Evolutionary conservation across 75 land plant species (phyloP), one percentile per base, ranked within the genome.

Genomic region (Larix kaempferi): DNA sequence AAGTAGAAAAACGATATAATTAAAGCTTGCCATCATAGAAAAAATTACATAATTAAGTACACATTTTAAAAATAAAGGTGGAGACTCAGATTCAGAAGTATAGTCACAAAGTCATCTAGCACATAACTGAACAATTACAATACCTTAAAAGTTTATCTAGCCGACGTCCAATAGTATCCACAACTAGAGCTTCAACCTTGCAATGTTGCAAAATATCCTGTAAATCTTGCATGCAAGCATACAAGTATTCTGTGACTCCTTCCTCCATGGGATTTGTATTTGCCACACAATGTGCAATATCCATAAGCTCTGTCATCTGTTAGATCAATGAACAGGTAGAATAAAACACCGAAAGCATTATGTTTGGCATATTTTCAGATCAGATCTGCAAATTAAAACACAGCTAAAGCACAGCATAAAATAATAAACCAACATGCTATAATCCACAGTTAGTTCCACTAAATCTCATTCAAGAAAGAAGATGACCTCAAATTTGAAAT

Each of bases 101-200:
- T 39, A 41, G 14, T 69, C 52, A 2, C 52, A 69, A 69, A 49
- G 11, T 49, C 72, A 69, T 69, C 35, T 17, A 69, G 13, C n/a
- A 69, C 72, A 69, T 69, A 22, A 11, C 39, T 8, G 49, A 41
- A 3, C 23, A 21, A 69, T n/a, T 69, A 29, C 14, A 69, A 69
- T 82, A 88, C 92, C 87, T 78, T 41, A 88, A 63, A 61, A 91
- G 80, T 21, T 79, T 81, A 64, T 87, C 84, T 61, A 89, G 74
- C 11, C 87, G 86, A 33, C 77, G 58, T 33, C 93, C 93, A 84
- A 89, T 86, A 7, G 93, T 91, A 33, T 89, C 89, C 55, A 89
- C 71, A 21, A 85, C 80, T 15, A 91, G 77, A 49, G 85, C 89
- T 74, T 83, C 88, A 49, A 59, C 59, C 73, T 87, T 81, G 78